Base-by-base conservation (phyloP, 2,329 filamentous ascomycete species). In the Aspergillus sp. region DNA sequence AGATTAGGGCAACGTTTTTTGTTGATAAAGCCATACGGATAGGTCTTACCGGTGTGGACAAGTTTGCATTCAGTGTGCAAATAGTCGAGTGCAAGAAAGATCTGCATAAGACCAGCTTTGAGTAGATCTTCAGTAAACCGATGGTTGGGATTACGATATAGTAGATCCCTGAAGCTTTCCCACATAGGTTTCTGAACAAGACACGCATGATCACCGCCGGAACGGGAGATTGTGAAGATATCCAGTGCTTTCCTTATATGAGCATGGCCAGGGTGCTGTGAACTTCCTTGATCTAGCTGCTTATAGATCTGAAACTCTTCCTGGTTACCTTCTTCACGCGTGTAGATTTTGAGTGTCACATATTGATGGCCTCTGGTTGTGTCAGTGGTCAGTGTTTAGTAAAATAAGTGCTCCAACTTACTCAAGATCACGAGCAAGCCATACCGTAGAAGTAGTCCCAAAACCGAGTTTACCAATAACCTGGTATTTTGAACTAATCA, bases 11-110 rank as follows among this genome's bases (percentile, higher is more conserved):
- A 26, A 15, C n/a, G 9, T 1, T 12, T 22, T 44, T 17, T 42
- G 2, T 17, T 42, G 2, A 26, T 1, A 22, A 38, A 36, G 24
- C 12, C 5, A 22, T 54, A 39, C 2, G 24, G 20, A 22, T 5
- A 26, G 18, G n/a, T 15, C 53, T 51, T 69, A 77, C 76, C 76
- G 49, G 75, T 80, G 62, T 81, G 78, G 20, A 79, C 70, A 56
- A 81, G 63, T 36, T 74, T 73, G 65, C 72, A 75, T 61, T 79
- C 73, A 4, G 68, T 71, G 60, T 80, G 77, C 39, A 80, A 61
- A 34, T 72, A 65, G 22, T 80, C 75, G 4, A 80, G 70, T 17
- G 76, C 77, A 38, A 71, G 70, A 20, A 80, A 74, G 4, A 75
- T 30, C 34, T 72, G 71, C 54, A 64, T 62, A 38, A 81, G 66